Base-by-base conservation (phyloP, 1,284 basidiomycete genomes). In the Schizopora paradoxa region DNA sequence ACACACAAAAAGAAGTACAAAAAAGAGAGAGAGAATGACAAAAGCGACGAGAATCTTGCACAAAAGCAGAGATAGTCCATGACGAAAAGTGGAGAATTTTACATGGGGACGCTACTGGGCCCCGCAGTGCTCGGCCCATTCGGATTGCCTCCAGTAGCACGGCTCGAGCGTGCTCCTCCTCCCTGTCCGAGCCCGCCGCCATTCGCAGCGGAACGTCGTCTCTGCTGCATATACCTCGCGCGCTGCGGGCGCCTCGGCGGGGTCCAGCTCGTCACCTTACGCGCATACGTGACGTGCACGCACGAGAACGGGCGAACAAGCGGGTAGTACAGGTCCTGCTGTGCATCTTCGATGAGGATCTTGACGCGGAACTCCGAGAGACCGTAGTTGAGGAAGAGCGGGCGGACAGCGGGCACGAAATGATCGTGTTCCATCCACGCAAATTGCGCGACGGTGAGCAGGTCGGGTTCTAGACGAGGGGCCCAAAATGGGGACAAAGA, bases 351-450 rank as follows among this genome's bases (percentile, higher is more conserved):
- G 47, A 82, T 73, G 43, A 83, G 66, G 29, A 65, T 67, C 55
- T 70, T 71, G 4, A 75, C 77, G 42, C 70, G 67, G 47, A 69
- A 68, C 40, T 76, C 73, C 22, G 72, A 64, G 42, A 81, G 61
- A 3, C 73, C 76, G 41, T 68, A 62, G 33, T 67, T 68, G 41
- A 79, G 61, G 57, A 83, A 73, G 36, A 81, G 65, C 3, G 79
- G 78, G 47, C 70, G 73, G 49, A 82, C 60, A 3, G 77, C 76
- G 32, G 77, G 76, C 32, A 83, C 63, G 49, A 83, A 66, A n/a
- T 73, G 66, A 53, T 83, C 81, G 54, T 76, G 77, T 49, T 77
- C 73, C 77, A 82, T 76, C 81, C 81, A 83, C 32, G 79, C 77
- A 18, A 82, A 61, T 53, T 83, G 78, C 5, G 79, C 80, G 37